These are phyloP conservation scores for Neurospora sp. DNA, from an alignment of 495 filamentous ascomycete genomes.

Conservation along the genomic window DNA sequence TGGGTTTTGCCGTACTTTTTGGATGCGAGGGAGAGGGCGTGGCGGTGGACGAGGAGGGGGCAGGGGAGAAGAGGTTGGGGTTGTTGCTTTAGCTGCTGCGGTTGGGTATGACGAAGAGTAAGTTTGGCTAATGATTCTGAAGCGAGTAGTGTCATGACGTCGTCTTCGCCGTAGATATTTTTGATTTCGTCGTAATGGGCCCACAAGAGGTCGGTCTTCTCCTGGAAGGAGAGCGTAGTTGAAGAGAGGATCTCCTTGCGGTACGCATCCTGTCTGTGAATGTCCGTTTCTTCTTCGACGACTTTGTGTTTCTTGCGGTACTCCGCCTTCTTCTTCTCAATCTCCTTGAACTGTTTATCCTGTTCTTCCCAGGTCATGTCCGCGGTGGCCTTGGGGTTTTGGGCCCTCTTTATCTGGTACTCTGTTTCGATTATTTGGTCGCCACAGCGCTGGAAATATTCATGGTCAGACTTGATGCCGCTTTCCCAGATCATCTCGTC, in stretches of 20 bases:
- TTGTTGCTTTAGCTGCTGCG: too few relatives aligned
- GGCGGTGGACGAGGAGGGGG: too few relatives aligned
- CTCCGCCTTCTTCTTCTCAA: not conserved
- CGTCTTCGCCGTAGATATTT: too few relatives aligned
- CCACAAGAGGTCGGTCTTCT: too few relatives aligned
- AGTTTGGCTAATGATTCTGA: too few relatives aligned
- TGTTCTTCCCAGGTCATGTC: not conserved
- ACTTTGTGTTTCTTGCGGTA: not conserved
- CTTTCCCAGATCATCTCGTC: not conserved
- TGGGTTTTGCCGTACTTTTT: too few relatives aligned
- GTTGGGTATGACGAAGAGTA: too few relatives aligned
- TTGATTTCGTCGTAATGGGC: too few relatives aligned
- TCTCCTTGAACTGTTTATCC: not conserved
- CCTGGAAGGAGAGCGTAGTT: too few relatives aligned
- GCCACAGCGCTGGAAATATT: not conserved
- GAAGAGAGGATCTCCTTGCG: not conserved
- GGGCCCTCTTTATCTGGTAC: not conserved
- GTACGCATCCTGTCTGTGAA: not conserved
- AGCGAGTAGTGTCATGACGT: too few relatives aligned
- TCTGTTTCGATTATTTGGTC: not conserved
- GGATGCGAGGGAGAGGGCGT: too few relatives aligned
- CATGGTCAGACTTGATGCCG: not conserved
- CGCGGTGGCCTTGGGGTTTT: not conserved
- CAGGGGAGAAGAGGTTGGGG: too few relatives aligned
- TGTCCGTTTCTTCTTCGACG: not conserved